These are phyloP conservation scores for Ailanthus altissimus DNA, from an alignment of 345 rosid species.

Conservation along the genomic window DNA sequence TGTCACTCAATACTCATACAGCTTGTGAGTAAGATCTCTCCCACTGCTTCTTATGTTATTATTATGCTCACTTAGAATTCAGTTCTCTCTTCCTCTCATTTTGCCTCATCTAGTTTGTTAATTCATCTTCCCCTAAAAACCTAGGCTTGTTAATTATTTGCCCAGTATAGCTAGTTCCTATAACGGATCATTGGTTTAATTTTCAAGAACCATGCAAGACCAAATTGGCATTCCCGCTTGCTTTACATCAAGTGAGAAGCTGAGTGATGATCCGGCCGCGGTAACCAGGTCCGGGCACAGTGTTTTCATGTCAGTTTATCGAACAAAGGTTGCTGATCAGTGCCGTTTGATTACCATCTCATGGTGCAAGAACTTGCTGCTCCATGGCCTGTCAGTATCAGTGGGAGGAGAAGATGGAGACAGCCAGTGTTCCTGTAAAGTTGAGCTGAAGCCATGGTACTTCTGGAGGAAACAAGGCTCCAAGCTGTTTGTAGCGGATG, in stretches of 20 bases:
- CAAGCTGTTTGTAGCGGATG: conserved; percentile 50
- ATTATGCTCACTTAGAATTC: background rate
- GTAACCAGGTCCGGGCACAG: conserved; percentile 68
- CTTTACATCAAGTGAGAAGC: conserved; percentile 55
- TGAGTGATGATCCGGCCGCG: conserved; percentile 44
- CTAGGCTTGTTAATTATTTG: background rate
- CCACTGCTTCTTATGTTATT: conserved; percentile 14
- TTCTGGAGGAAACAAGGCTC: conserved; percentile 80
- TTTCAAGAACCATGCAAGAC: conserved; percentile 47
- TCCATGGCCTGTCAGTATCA: conserved; percentile 59
- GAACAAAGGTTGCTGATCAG: conserved; percentile 58
- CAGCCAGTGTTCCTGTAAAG: conserved; percentile 51
- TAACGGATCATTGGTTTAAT: background rate
- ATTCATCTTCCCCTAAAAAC: conserved; percentile 8
- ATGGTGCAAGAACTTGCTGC: conserved; percentile 68
- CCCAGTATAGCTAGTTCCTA: background rate
- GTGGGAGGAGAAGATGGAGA: conserved; percentile 52
- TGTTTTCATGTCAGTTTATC: conserved; percentile 60
- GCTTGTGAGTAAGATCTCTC: conserved; percentile 34
- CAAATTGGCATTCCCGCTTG: conserved; percentile 62
- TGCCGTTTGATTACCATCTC: conserved; percentile 60
- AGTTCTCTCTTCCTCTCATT: conserved; percentile 24
- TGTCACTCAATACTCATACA: conserved; percentile 24
- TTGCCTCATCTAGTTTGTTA: conserved; percentile 14
- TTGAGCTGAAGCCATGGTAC: conserved; percentile 78